Conservation (phyloP, 2,329 filamentous ascomycete species). For the Colletotrichum simmondsii region DNA sequence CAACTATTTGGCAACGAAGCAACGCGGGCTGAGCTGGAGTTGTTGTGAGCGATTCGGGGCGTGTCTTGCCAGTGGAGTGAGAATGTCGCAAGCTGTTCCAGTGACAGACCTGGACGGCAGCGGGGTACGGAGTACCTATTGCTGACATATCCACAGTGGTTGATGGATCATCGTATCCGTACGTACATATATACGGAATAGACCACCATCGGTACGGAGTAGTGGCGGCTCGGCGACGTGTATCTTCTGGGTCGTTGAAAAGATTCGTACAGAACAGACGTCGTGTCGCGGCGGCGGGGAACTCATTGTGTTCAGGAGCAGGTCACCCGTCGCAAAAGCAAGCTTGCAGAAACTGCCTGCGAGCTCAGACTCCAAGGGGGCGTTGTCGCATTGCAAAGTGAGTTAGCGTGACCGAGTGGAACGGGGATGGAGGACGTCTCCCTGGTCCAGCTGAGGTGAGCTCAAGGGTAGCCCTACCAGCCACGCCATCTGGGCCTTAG, state of each 20-base stretch:
- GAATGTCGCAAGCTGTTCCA: background rate
- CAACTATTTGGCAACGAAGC: background rate
- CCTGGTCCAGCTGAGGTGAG: slow-evolving; percentile 48
- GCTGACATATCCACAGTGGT: slow-evolving; percentile 28
- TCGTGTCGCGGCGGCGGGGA: slow-evolving; percentile 42
- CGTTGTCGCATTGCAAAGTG: slow-evolving; percentile 39
- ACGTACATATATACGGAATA: background rate
- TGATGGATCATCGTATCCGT: background rate
- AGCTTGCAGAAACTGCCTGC: slow-evolving; percentile 5
- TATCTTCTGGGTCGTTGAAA: background rate
- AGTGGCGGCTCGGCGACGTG: slow-evolving; percentile 21
- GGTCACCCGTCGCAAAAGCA: slow-evolving; percentile 25
- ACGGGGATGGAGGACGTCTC: slow-evolving; percentile 38
- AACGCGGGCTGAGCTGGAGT: slow-evolving; percentile 1
- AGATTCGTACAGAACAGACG: slow-evolving; percentile 15
- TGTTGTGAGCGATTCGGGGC: background rate
- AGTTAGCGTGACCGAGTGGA: slow-evolving; percentile 44
- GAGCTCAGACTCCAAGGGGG: background rate
- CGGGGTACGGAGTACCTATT: background rate
- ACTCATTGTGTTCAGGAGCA: slow-evolving; percentile 37
- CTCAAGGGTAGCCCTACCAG: slow-evolving; percentile 39
- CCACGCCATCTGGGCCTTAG: slow-evolving; percentile 40
- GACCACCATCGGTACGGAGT: background rate
- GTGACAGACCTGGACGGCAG: background rate
- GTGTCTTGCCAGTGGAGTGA: background rate